Conservation (phyloP, 2,329 filamentous ascomycete genomes). For the Penicillium sp. region DNA sequence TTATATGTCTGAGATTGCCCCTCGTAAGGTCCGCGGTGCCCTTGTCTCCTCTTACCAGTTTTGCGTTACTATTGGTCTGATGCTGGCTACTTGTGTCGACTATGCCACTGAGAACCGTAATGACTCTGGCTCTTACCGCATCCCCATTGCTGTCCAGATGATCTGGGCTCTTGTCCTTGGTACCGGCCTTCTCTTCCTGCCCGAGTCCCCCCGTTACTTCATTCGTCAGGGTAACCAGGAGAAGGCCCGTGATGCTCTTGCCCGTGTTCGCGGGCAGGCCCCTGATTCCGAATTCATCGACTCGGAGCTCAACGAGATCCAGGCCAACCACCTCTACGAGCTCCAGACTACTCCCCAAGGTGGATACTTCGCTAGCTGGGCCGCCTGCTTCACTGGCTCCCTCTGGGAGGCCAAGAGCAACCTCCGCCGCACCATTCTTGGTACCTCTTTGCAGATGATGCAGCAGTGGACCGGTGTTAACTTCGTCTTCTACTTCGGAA, state of each 20-base stretch:
- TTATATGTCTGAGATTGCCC: conserved; percentile 81
- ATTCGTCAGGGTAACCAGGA: conserved; percentile 74
- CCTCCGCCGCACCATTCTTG: conserved; percentile 67
- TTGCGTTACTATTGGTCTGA: conserved; percentile 75
- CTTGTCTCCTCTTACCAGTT: conserved; percentile 83
- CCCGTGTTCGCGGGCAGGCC: conserved; percentile 72
- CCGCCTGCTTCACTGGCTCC: conserved; percentile 60
- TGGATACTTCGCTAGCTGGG: conserved; percentile 68
- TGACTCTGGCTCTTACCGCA: conserved; percentile 71
- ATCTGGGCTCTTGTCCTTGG: conserved; percentile 75
- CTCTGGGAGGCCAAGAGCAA: conserved; percentile 54
- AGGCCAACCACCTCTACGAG: conserved; percentile 89
- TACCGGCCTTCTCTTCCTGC: conserved; percentile 70
- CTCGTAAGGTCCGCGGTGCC: conserved; percentile 72
- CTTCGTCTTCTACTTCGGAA: conserved; percentile 88
- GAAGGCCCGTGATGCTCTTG: conserved; percentile 61
- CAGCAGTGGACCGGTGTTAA: conserved; percentile 84
- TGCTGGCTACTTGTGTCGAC: conserved; percentile 72
- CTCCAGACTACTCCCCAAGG: conserved; percentile 63
- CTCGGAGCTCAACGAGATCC: conserved; percentile 77
- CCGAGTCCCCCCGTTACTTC: conserved; percentile 82
- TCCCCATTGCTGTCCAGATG: conserved; percentile 79
- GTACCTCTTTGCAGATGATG: conserved; percentile 76
- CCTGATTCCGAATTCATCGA: conserved; percentile 71
- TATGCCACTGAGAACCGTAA: conserved; percentile 65